Evolutionary conservation across 441 rosid genomes (phyloP), one percentile per base, ranked within the genome.

Genomic region (Cnidoscolus chayamansa): DNA sequence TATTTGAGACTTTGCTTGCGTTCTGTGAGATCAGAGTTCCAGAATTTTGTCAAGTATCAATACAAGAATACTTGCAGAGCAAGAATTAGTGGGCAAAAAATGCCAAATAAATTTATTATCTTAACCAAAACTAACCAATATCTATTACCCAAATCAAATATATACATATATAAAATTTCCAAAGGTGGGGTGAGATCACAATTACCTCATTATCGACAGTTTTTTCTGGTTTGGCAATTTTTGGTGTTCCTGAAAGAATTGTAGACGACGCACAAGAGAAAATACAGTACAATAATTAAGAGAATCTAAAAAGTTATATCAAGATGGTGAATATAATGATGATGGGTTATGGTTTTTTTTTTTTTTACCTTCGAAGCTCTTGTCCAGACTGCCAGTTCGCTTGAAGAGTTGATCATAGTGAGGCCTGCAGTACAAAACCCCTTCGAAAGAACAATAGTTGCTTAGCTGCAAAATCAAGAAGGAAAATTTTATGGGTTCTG

Each of bases 391-490:
- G 71, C 89, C 88, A 12, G 91, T 86, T 82, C 88, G 78, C 79
- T 86, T 87, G 87, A 86, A 86, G 70, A 87, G 83, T 79, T 87
- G 91, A 73, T 87, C 88, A 76, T 63, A 87, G 74, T 87, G 91
- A 63, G 88, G 89, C 68, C 89, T 81, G 83, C 91, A 87, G 74
- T 87, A 86, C 32, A 87, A 76, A 49, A 87, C 91, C 17, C 91
- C 91, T 65, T 87, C 91, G 45, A 87, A 85, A 56, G 91, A 87
- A 74, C 80, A 74, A 81, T 69, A 87, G 78, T 86, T 86, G 81
- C 86, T 79, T 37, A 86, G 84, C 88, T 87, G 87, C 78, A 80
- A 74, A 69, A 25, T 10, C 6, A 9, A 10, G 1, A 40, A 19
- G 16, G 7, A 9, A 4, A 2, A 4, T 3, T 25, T 1, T 35